Base-by-base conservation (phyloP, 805 yeast species). In the Candida tallmaniae region DNA sequence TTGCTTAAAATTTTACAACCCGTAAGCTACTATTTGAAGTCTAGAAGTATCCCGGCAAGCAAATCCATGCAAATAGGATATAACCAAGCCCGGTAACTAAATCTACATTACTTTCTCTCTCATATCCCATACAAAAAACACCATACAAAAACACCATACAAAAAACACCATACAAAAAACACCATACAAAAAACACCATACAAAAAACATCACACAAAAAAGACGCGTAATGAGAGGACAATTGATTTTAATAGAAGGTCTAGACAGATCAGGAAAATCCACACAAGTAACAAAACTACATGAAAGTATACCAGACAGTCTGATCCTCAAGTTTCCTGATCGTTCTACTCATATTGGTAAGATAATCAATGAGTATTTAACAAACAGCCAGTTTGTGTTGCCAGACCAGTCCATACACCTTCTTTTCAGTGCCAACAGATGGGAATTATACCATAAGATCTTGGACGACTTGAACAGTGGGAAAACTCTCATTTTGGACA, bases 211-310 rank as follows among this genome's bases (percentile, higher is more conserved):
- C n/a, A n/a, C n/a, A n/a, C n/a, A n/a, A n/a, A n/a, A n/a, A 28
- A 31, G n/a, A n/a, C 36, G 36, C 26, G 39, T 41, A 45, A 44
- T 41, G 48, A 50, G 96, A 42, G 97, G 97, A 2, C 69, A 73
- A 29, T 62, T 93, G 24, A 80, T 93, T 15, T 73, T 87, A 1
- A 69, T 93, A 2, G 99, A 93, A 58, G 99, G 99, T 0, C 73
- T 93, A 1, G 99, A 93, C 51, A 64, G 99, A 32, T 82, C 97
- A 0, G 99, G 99, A 0, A 93, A 93, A 51, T 76, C 96, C 3
- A 88, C 97, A 0, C 98, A 93, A 53, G 65, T 66, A 2, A 50
- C 60, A 4, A 70, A 70, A 3, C 52, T 66, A 4, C 35, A 48
- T 1, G 31, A 34, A 9, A 34, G 39, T 20, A 45, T 60, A 3